Evolutionary conservation across 345 rosid genomes (phyloP).

Genomic region (Jatropha curcas): DNA sequence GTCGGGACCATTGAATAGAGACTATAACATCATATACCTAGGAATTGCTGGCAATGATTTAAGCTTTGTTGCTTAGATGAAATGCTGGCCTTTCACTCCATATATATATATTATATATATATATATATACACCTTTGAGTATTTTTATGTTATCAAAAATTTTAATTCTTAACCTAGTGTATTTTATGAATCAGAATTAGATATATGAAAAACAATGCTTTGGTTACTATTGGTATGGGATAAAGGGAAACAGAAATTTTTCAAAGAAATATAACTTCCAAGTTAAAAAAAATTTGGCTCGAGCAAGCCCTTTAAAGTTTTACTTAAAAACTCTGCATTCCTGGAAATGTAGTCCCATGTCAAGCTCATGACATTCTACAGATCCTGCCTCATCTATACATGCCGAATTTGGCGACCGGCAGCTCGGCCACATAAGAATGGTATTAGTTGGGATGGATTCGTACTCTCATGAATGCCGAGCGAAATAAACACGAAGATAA

Average conservation of each 20-base stretch:
- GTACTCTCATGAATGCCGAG: constrained; percentile 60
- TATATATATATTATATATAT: no score
- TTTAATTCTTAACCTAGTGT: no score
- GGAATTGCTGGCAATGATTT: no score
- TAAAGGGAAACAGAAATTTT: background rate
- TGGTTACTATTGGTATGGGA: no score
- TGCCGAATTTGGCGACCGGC: constrained; percentile 32
- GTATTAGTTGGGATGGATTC: constrained; percentile 65
- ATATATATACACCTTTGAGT: no score
- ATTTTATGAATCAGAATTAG: no score
- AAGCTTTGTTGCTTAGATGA: no score
- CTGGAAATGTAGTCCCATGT: background rate
- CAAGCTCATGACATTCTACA: constrained; percentile 21
- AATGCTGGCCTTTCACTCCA: no score
- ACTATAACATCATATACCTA: no score
- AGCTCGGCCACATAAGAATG: constrained; percentile 61
- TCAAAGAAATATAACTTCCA: background rate
- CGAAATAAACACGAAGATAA: constrained; percentile 56
- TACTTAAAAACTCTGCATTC: background rate
- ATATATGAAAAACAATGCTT: no score
- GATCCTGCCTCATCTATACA: constrained; percentile 14
- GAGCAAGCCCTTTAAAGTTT: constrained; percentile 16
- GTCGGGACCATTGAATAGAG: no score
- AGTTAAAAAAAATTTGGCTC: constrained; percentile 14
- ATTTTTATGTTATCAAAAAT: no score